These are phyloP conservation scores for Passalora sequoiae DNA, from an alignment of 2,329 filamentous ascomycete genomes.

Conservation along the genomic window DNA sequence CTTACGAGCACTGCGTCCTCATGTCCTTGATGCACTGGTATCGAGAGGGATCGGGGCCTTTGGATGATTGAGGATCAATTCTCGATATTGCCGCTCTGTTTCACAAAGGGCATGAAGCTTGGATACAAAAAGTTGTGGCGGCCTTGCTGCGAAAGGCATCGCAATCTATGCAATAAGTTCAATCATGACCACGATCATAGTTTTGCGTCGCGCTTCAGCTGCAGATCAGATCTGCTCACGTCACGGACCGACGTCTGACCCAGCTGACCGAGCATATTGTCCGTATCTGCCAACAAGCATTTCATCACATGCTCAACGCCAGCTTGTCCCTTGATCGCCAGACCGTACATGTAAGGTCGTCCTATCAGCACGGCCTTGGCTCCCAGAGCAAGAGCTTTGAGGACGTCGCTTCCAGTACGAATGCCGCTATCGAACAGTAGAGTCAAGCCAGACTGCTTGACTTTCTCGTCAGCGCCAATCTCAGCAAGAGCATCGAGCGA, in stretches of 20 bases:
- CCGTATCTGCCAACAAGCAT: conserved; percentile 23
- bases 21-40: no score
- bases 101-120: no score
- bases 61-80: no score
- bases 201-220: conserved; percentile 17
- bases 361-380: conserved; percentile 56
- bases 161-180: no score
- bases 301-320: conserved; percentile 45
- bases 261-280: conserved; percentile 22
- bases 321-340: conserved; percentile 52
- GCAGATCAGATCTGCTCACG: conserved; percentile 19
- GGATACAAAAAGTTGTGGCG: no score
- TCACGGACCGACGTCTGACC: conserved; percentile 20
- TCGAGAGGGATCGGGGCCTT: no score
- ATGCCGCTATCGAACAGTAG: conserved; percentile 51
- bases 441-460: conserved; percentile 35
- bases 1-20: no score
- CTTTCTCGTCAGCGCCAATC: conserved; percentile 57
- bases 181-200: no score
- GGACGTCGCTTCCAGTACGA: conserved; percentile 47
- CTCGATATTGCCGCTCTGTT: no score
- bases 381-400: conserved; percentile 51
- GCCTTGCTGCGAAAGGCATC: no score
- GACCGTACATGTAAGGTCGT: conserved; percentile 55
- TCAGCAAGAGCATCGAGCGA: conserved; percentile 54